phyloP scores from a whole-genome alignment of 164 flowering plant genomes.

The Chimonanthus salicifolius region DNA sequence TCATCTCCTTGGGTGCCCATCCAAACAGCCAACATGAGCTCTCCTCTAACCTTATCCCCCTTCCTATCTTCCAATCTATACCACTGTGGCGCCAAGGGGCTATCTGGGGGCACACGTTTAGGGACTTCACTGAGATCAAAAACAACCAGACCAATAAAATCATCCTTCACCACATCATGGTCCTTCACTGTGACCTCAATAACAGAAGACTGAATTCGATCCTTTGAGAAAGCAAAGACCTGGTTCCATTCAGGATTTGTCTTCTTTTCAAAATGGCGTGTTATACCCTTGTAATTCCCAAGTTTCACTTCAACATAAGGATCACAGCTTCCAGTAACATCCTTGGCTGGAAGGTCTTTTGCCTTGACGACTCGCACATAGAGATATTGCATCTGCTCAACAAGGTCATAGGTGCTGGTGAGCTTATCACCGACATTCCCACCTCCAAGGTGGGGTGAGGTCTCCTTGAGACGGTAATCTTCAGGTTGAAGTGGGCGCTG shows the following conservation, averaged over 20 bases:
- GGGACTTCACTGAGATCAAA: conserved; percentile 49
- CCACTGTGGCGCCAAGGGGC: conserved; percentile 61
- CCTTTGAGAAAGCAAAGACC: conserved; percentile 90
- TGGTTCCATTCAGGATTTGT: conserved; percentile 39
- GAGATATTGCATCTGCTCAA: conserved; percentile 58
- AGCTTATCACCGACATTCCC: conserved; percentile 60
- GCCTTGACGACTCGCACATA: conserved; percentile 30
- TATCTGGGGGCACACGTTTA: conserved; percentile 52
- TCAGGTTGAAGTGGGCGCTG: conserved; percentile 31
- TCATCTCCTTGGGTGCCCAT: conserved; percentile 69
- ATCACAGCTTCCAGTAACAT: conserved; percentile 21
- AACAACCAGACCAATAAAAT: conserved; percentile 30
- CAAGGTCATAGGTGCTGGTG: conserved; percentile 82
- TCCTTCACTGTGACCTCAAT: conserved; percentile 74
- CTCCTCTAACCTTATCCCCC: conserved; percentile 37
- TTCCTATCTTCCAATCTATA: conserved; percentile 38
- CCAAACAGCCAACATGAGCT: conserved; percentile 63
- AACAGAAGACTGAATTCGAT: conserved; percentile 62
- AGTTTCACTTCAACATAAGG: conserved; percentile 31
- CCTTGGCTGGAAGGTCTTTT: conserved; percentile 21
- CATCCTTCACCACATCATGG: conserved; percentile 47
- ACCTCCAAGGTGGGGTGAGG: conserved; percentile 75
- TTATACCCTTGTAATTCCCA: conserved; percentile 24
- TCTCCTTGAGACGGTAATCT: conserved; percentile 75
- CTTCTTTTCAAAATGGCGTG: conserved; percentile 24